Conservation (phyloP, 2,329 filamentous ascomycete genomes). For the Aspergillus costaricaensis region DNA sequence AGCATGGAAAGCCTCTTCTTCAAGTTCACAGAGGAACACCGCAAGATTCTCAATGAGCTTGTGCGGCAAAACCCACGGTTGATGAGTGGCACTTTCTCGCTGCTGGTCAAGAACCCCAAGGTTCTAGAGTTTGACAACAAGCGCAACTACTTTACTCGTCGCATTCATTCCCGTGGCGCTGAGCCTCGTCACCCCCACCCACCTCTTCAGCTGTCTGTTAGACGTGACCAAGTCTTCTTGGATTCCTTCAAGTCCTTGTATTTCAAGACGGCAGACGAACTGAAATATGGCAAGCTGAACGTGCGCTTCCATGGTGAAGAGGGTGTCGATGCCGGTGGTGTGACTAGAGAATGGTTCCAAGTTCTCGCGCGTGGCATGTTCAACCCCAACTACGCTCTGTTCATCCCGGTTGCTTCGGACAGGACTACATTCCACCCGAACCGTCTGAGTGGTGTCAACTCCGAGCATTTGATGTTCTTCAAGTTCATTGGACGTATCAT, state of each 20-base stretch:
- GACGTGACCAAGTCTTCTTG: slow-evolving; percentile 93
- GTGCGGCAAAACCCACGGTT: slow-evolving; percentile 95
- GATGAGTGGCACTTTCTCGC: slow-evolving; percentile 96
- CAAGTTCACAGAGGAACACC: slow-evolving; percentile 94
- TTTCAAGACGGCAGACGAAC: slow-evolving; percentile 94
- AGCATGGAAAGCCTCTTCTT: slow-evolving; percentile 89
- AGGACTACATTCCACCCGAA: slow-evolving; percentile 99
- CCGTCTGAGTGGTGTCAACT: slow-evolving; percentile 88
- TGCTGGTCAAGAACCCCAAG: slow-evolving; percentile 97
- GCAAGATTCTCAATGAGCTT: slow-evolving; percentile 95
- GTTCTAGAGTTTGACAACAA: slow-evolving; percentile 99
- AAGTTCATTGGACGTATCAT: slow-evolving; percentile 99
- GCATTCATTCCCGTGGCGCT: slow-evolving; percentile 74
- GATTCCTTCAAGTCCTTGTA: slow-evolving; percentile 98
- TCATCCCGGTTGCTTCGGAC: slow-evolving; percentile 94
- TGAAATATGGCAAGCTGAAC: slow-evolving; percentile 98
- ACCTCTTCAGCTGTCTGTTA: slow-evolving; percentile 82
- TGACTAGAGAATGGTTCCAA: slow-evolving; percentile 99
- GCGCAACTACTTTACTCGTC: slow-evolving; percentile 96
- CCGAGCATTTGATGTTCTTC: slow-evolving; percentile 96
- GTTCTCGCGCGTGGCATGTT: slow-evolving; percentile 98
- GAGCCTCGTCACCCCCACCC: slow-evolving; percentile 71
- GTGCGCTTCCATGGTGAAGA: slow-evolving; percentile 97
- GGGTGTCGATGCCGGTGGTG: slow-evolving; percentile 94
- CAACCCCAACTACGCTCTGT: slow-evolving; percentile 94